A percentile compares a stretch with the other conserved stretches of the same genome.
These are phyloP conservation scores for Juglanconis oblonga DNA, from an alignment of 2,329 filamentous ascomycete genomes.

Conservation along the genomic window DNA sequence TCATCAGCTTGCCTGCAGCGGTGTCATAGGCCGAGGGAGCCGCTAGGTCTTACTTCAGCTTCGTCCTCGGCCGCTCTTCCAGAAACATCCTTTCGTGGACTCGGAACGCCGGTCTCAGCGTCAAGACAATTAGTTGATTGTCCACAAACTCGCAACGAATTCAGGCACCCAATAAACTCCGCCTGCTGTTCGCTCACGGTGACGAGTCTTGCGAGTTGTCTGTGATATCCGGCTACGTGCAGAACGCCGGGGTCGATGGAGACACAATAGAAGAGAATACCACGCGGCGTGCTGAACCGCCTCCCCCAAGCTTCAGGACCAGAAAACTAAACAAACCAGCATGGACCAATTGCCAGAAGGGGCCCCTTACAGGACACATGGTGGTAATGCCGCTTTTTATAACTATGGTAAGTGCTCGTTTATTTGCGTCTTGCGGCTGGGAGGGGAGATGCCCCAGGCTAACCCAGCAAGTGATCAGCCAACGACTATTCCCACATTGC, in stretches of 20 bases:
- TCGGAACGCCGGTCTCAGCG: background rate
- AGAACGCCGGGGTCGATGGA: background rate
- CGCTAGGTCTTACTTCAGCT: background rate
- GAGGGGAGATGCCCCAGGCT: background rate
- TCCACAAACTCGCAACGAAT: no score
- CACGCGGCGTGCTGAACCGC: background rate
- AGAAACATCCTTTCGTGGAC: background rate
- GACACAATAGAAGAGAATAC: background rate
- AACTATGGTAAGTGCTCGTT: conserved; percentile 50
- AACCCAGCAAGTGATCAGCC: conserved; percentile 13
- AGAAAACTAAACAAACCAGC: background rate
- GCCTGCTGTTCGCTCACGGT: no score
- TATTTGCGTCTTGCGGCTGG: conserved; percentile 23
- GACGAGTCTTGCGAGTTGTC: background rate
- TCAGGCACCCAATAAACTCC: background rate
- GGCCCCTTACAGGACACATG: conserved; percentile 41
- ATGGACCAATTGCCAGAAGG: background rate
- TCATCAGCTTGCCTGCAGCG: background rate
- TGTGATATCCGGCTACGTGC: background rate
- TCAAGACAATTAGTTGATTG: background rate
- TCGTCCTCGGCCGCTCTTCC: background rate
- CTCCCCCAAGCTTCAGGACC: background rate
- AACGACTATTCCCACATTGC: conserved; percentile 53
- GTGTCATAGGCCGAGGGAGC: conserved; percentile 5
- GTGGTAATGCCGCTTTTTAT: conserved; percentile 68